Evolutionary conservation across 2,329 filamentous ascomycete species (phyloP).

Genomic region (Colletotrichum higginsianum): DNA sequence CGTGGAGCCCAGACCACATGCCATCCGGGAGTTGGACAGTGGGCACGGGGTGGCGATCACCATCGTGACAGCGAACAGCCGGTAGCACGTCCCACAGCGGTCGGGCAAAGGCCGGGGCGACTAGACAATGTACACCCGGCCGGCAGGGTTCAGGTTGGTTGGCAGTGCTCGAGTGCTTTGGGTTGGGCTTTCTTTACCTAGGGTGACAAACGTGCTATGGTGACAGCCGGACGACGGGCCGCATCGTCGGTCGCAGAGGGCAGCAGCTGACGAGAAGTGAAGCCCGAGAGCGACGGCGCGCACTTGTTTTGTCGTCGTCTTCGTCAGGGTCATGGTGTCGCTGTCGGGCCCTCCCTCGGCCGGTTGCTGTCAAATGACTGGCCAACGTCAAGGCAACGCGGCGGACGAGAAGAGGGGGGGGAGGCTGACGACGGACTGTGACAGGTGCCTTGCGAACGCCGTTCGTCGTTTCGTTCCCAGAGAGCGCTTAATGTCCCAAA

Average conservation of each 20-base stretch:
- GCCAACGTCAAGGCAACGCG: slow-evolving; percentile 32
- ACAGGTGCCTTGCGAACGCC: slow-evolving; percentile 30
- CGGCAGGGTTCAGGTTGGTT: slow-evolving; percentile 22
- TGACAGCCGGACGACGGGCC: slow-evolving; percentile 33
- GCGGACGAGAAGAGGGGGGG: neutral
- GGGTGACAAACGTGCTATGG: slow-evolving; percentile 30
- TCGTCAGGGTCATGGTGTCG: slow-evolving; percentile 8
- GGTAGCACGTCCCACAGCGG: slow-evolving; percentile 20
- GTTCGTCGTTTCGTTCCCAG: slow-evolving; percentile 16
- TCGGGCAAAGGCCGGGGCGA: slow-evolving; percentile 39
- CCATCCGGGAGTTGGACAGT: slow-evolving; percentile 32
- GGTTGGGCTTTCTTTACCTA: neutral
- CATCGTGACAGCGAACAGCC: slow-evolving; percentile 37
- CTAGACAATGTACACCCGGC: slow-evolving; percentile 1
- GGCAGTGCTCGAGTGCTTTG: slow-evolving; percentile 17
- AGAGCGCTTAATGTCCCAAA: slow-evolving; percentile 39
- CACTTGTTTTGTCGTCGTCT: neutral
- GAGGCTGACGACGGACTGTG: slow-evolving; percentile 25
- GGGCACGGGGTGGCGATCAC: slow-evolving; percentile 41
- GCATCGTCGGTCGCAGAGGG: slow-evolving; percentile 33
- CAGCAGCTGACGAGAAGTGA: slow-evolving; percentile 12
- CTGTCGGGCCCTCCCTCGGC: slow-evolving; percentile 11
- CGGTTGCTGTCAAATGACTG: slow-evolving; percentile 29
- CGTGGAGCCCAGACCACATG: slow-evolving; percentile 31
- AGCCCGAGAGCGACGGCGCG: slow-evolving; percentile 27